These are phyloP conservation scores for Cucurbita pepo DNA, from an alignment of 306 rosid species.

Conservation along the genomic window DNA sequence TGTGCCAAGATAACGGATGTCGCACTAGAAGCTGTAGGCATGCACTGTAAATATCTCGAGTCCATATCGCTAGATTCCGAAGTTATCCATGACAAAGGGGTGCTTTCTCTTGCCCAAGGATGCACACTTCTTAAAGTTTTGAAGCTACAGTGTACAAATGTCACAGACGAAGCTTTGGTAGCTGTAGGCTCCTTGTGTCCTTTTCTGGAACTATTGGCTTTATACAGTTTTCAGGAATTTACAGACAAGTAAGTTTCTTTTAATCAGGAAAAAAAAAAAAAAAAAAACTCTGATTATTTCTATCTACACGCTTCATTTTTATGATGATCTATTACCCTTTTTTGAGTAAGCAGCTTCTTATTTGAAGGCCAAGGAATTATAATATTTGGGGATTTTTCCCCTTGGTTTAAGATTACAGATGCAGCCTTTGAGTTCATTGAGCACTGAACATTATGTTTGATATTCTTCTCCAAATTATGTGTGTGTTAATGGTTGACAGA, in stretches of 20 bases:
- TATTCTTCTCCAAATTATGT: not conserved
- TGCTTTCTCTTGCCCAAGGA: conserved; percentile 64
- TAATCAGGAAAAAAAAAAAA: not conserved
- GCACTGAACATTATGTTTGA: not conserved
- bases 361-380: not conserved
- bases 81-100: conserved; percentile 63
- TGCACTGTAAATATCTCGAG: conserved; percentile 57
- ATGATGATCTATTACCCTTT: not conserved
- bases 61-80: conserved; percentile 70
- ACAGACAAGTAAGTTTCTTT: conserved; percentile 58
- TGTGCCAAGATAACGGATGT: conserved; percentile 72
- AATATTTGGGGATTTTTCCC: not conserved
- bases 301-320: not conserved
- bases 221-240: conserved; percentile 70
- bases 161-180: conserved; percentile 72
- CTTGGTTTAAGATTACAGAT: not conserved
- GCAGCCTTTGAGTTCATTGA: not conserved
- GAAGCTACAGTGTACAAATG: conserved; percentile 76
- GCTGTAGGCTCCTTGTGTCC: conserved; percentile 59
- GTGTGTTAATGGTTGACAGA: not conserved
- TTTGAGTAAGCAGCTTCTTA: not conserved
- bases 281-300: not conserved
- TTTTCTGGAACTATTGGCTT: conserved; percentile 57
- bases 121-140: conserved; percentile 61
- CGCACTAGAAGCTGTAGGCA: conserved; percentile 70